Base-by-base conservation (phyloP, 805 yeast species). In the Hanseniaspora clermontiae region DNA sequence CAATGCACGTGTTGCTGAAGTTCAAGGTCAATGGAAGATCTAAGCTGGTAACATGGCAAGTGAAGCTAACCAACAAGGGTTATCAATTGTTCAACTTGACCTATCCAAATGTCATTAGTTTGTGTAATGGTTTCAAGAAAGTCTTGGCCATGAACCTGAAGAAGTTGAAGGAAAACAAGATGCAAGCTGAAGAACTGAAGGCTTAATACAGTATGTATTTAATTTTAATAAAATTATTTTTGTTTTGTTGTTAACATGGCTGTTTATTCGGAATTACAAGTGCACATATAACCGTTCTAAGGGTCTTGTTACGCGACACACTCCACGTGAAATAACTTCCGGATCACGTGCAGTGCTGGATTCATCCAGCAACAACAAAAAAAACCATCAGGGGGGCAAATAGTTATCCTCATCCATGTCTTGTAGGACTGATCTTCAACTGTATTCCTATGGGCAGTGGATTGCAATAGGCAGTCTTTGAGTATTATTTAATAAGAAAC, bases 111-210 rank as follows among this genome's bases (percentile, higher is more conserved):
- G 89, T 91, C 76, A 81, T 81, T 60, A 79, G 84, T 58, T 76
- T 93, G 64, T 86, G 96, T 73, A 93, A 93, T 65, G 99, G 99
- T 17, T 93, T 93, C 81, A 93, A 93, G 74, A 84, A 83, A 15
- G 60, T 75, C 55, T 61, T 75, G 7, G 34, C 47, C n/a, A 53
- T 53, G 51, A 53, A 53, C 27, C 14, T 53, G 37, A 48, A 48
- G 27, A 54, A 48, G 31, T 42, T 54, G 42, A 54, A 48, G 17
- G 52, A 48, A 8, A 45, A 15, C 27, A 45, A 45, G n/a, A 19
- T 31, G n/a, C 56, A 45, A 45, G 50, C 50, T 38, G 50, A 43
- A 38, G 46, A 45, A 17, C n/a, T 47, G 7, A 39, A 12, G 12
- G 31, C n/a, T 40, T 31, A 43, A 14, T 34, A 24, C 1, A 17